Evolutionary conservation across 2,329 filamentous ascomycete genomes (phyloP), one percentile per base, ranked within the genome.

Genomic region (Venturiaceae sp.): DNA sequence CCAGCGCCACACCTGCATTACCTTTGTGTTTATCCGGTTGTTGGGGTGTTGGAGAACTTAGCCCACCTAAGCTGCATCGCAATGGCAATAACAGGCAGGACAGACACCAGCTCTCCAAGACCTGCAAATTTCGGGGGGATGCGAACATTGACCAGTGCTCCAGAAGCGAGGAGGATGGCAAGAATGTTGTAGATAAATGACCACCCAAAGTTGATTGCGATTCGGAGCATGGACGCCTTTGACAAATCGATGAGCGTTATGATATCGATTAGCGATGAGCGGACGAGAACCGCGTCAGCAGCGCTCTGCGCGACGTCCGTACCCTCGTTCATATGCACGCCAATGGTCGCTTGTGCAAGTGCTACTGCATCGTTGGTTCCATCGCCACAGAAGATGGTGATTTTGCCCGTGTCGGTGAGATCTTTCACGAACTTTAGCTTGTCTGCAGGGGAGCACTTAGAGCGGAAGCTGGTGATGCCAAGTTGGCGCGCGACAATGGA

Each of bases 331-430:
- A 92, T 81, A 63, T 89, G 85, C 0, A 91, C 76, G 30, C 89
- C 89, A 30, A 92, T 79, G 6, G 80, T 80, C 1, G 89, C 86
- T 66, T 85, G 82, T 0, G 86, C 83, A 2, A 92, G 77, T 0
- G 88, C 88, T 2, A 83, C 77, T 0, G 88, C 86, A 65, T 92
- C 88, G 68, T 92, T 92, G 14, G 86, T 90, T 1, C 89, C 89
- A 64, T 92, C 88, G 34, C 88, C 88, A 82, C 80, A 69, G n/a
- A n/a, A n/a, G n/a, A 92, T 92, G 5, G 91, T 69, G 19, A 89
- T 80, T 1, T 79, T 62, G 21, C 23, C 30, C 16, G 23, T 36
- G 11, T 23, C 21, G 9, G 13, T 11, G 23, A 19, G n/a, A 75
- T 59, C 2, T 63, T 53, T 11, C 55, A 85, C 69, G 65, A 84